A percentile compares a stretch with the other conserved stretches of the same genome.
phyloP scores from a whole-genome alignment of 1,284 basidiomycete species.

The Megacollybia platyphylla region DNA sequence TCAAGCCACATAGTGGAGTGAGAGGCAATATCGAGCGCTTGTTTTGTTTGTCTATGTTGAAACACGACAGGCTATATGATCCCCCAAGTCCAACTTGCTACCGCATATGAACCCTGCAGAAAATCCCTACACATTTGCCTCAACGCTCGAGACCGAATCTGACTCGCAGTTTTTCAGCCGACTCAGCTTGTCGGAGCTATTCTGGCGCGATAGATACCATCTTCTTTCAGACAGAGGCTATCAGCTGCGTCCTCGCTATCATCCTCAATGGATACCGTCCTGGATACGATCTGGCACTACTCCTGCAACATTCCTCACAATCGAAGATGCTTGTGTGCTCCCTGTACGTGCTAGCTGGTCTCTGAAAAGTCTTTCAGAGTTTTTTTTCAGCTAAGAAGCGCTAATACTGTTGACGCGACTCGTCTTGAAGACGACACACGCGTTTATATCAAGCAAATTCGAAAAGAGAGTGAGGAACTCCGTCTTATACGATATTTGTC shows the following conservation, averaged over 20 bases:
- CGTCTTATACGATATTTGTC: not conserved
- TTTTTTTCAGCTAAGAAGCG: not conserved
- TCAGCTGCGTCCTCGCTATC: constrained; percentile 17
- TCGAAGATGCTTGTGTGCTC: not conserved
- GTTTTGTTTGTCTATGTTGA: no score
- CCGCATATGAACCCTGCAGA: no score
- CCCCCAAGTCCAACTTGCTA: no score
- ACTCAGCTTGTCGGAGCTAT: not conserved
- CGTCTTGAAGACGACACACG: not conserved
- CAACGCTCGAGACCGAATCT: no score
- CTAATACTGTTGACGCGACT: not conserved
- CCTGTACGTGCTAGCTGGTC: not conserved
- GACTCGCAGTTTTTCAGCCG: not conserved
- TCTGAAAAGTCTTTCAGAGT: not conserved
- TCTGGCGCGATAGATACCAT: constrained; percentile 15
- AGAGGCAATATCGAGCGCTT: no score
- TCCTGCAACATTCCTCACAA: not conserved
- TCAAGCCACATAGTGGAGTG: no score
- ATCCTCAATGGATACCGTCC: constrained; percentile 16
- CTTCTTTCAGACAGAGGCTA: constrained; percentile 15
- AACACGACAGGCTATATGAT: no score
- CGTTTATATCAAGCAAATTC: not conserved
- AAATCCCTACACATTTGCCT: no score
- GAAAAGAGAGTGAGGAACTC: not conserved
- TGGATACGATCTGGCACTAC: constrained; percentile 8